Conservation (phyloP, 2,329 filamentous ascomycete genomes). For the Blastomyces parvus region DNA sequence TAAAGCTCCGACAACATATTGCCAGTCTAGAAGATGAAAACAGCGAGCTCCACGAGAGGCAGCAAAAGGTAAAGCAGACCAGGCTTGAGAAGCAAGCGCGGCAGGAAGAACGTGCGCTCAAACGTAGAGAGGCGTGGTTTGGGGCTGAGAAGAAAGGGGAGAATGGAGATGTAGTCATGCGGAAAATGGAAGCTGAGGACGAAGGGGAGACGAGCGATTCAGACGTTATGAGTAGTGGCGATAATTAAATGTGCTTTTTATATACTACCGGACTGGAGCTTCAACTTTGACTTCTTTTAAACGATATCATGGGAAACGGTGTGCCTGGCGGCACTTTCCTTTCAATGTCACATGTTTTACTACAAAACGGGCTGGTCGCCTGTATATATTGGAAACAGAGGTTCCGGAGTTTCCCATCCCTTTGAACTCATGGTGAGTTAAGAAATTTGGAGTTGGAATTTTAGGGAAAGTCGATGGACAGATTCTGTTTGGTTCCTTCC, state of each 20-base stretch:
- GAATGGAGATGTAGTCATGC: slow-evolving; percentile 33
- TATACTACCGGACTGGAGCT: neutral
- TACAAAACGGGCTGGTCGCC: neutral
- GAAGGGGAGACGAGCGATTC: slow-evolving; percentile 25
- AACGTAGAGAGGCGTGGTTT: slow-evolving; percentile 37
- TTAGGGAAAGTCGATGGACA: neutral
- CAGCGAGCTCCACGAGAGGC: slow-evolving; percentile 32
- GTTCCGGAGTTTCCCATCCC: neutral
- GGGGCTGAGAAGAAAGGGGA: slow-evolving; percentile 36
- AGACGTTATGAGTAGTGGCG: slow-evolving; percentile 31
- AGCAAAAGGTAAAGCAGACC: slow-evolving; percentile 26
- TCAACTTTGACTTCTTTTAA: neutral
- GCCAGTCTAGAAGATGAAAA: slow-evolving; percentile 30
- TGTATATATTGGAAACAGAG: neutral
- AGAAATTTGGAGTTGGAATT: neutral
- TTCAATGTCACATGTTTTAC: neutral
- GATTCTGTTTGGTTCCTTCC: neutral
- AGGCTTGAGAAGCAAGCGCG: slow-evolving; percentile 28
- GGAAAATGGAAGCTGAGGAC: slow-evolving; percentile 32
- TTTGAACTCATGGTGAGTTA: neutral
- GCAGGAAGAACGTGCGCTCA: slow-evolving; percentile 33
- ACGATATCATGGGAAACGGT: too few relatives aligned
- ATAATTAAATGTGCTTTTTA: slow-evolving; percentile 6
- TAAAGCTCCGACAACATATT: slow-evolving; percentile 29
- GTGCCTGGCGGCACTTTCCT: neutral